phyloP scores from a whole-genome alignment of 768 basidiomycete species.

The Suillus cothurnatus region DNA sequence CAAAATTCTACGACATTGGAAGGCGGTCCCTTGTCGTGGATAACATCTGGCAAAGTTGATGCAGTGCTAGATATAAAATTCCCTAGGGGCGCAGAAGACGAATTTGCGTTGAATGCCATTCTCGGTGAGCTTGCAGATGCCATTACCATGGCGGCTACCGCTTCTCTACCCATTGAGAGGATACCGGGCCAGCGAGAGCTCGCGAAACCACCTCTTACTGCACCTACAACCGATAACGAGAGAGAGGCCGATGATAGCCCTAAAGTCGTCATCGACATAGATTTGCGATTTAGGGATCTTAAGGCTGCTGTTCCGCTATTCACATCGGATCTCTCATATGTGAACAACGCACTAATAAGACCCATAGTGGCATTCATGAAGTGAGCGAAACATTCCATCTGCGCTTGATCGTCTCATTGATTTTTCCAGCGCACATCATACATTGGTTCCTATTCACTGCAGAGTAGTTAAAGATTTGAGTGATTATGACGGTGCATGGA shows the following conservation, averaged over 20 bases:
- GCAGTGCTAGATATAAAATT: conserved; percentile 98
- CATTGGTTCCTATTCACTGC: conserved; percentile 92
- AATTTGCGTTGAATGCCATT: conserved; percentile 74
- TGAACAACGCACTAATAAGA: conserved; percentile 89
- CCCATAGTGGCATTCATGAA: conserved; percentile 99
- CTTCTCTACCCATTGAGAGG: conserved; percentile 49
- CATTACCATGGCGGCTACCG: conserved; percentile 63
- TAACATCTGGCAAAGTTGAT: conserved; percentile 95
- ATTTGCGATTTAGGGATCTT: conserved; percentile 91
- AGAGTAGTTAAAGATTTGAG: conserved; percentile 78
- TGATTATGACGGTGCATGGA: conserved; percentile 98
- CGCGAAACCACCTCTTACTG: conserved; percentile 82
- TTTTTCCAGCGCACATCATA: conserved; percentile 78
- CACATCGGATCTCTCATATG: conserved; percentile 84
- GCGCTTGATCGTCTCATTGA: not conserved
- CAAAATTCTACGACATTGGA: conserved; percentile 80
- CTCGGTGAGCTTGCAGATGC: conserved; percentile 91
- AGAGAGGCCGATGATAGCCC: conserved; percentile 36
- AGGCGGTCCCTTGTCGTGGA: conserved; percentile 91
- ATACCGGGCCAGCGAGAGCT: conserved; percentile 89
- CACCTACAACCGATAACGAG: conserved; percentile 52
- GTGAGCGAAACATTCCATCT: conserved; percentile 44
- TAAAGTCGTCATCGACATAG: conserved; percentile 84
- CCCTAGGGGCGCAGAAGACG: conserved; percentile 76
- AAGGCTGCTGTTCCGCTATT: conserved; percentile 96